Percentiles rank a stretch among this genome's conserved stretches.
Conservation (phyloP, 164 flowering plant genomes). For the Magnolia changhungtana region DNA sequence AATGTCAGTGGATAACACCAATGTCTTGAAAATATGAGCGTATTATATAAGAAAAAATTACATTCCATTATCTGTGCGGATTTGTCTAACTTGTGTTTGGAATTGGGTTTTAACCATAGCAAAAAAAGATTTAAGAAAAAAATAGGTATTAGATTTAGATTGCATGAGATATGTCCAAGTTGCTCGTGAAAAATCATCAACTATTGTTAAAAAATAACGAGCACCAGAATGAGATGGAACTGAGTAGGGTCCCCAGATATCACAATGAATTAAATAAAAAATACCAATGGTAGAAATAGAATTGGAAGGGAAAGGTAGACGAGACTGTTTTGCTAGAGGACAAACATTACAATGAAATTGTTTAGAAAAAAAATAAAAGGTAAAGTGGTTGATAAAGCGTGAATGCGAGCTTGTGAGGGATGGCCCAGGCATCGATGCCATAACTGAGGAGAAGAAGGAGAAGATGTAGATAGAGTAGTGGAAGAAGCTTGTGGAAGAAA, state of each 20-base stretch:
- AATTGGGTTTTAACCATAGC: neutral
- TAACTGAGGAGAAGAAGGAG: neutral
- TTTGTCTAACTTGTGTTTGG: neutral
- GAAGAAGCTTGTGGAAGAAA: neutral
- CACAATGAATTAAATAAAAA: constrained; percentile 9
- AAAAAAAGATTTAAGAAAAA: neutral
- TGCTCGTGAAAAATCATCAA: constrained; percentile 4
- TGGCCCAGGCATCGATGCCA: neutral
- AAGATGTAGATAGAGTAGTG: too few relatives aligned
- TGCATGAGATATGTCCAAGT: constrained; percentile 5
- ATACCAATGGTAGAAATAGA: neutral
- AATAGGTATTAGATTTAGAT: constrained; percentile 2
- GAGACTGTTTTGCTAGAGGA: neutral
- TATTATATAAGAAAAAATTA: neutral
- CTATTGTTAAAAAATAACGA: constrained; percentile 9
- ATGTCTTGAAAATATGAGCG: neutral
- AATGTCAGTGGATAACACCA: neutral
- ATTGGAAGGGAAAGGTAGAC: constrained; percentile 1
- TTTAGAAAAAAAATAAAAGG: too few relatives aligned
- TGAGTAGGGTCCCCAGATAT: constrained; percentile 6
- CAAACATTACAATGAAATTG: neutral
- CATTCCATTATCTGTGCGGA: constrained; percentile 1
- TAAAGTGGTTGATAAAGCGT: neutral
- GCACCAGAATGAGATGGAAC: neutral
- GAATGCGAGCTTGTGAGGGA: neutral